Base-by-base conservation (phyloP, 1,284 basidiomycete genomes). In the Papiliotrema fonsecae region DNA sequence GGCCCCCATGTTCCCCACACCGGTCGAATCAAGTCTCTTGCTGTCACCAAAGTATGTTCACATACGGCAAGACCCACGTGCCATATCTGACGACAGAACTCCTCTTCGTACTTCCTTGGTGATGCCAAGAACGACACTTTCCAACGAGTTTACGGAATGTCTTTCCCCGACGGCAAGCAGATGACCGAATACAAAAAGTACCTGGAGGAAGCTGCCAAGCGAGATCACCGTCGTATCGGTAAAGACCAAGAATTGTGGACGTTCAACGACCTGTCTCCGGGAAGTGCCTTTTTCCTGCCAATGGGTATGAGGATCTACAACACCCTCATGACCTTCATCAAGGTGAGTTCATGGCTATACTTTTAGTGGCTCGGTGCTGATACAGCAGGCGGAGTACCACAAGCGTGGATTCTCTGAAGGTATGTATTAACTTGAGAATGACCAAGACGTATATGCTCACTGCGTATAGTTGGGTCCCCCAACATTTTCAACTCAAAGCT, bases 1-100 rank as follows among this genome's bases (percentile, higher is more conserved):
- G 96, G 96, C 35, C 94, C 96, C 27, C 94, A 98, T 72, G 90
- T 98, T 53, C 93, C 96, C 7, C 91, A 98, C 75, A 97, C 94
- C 0, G 93, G 94, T 47, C 87, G 86, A 62, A 97, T 99, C 78
- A 99, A 98, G 80, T 86, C 92, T 1, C 83, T 96, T 65, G 90
- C 93, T 80, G 79, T 97, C 59, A 91, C 89, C 54, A 97, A 97
- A 78, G 88, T 87, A 39, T 31, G 75, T 53, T 19, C 3, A 25
- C 16, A 14, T 2, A 11, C 30, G n/a, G 19, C 18, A 18, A 16
- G 4, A 6, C 18, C 24, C 31, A 46, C 31, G 22, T n/a, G 13
- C 5, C 41, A 11, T 22, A 38, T 18, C 35, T 60, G 19, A 53
- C 28, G 11, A 2, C 11, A 93, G 87, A 97, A 90, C 77, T 98